phyloP scores from a whole-genome alignment of 192 early-diverging fungal genomes.

The Coemansia sp. region DNA sequence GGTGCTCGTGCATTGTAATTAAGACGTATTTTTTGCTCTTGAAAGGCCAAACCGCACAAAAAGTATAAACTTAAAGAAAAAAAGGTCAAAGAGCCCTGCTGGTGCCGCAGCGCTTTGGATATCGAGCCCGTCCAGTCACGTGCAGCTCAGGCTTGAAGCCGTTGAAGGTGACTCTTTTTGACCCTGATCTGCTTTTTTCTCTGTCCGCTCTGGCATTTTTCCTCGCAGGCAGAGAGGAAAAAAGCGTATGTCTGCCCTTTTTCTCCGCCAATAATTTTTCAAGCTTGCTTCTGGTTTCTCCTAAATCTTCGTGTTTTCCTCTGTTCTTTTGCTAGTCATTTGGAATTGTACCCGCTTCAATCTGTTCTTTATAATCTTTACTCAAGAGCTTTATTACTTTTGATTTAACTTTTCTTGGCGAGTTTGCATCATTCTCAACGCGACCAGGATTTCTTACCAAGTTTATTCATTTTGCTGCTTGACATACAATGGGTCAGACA shows the following conservation, averaged over 20 bases:
- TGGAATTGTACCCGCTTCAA: too few species aligned
- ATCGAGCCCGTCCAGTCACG: not conserved
- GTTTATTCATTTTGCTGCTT: not conserved
- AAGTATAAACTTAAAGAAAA: not conserved
- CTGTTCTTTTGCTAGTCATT: not conserved
- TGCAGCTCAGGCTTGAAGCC: slow-evolving; percentile 6
- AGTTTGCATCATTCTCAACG: not conserved
- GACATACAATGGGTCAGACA: slow-evolving; percentile 86
- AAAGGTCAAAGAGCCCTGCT: not conserved
- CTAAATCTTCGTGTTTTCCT: slow-evolving; percentile 2
- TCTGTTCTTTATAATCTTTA: not conserved
- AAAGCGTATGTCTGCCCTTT: not conserved
- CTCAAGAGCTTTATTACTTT: not conserved
- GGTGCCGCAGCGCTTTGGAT: not conserved
- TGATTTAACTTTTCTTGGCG: not conserved
- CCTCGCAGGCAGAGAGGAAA: not conserved
- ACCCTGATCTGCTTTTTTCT: not conserved
- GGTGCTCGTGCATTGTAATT: slow-evolving; percentile 1
- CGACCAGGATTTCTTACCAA: slow-evolving; percentile 1
- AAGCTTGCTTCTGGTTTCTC: slow-evolving; percentile 3
- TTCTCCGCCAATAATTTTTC: not conserved
- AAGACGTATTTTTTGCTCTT: not conserved
- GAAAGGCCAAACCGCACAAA: not conserved
- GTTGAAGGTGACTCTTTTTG: not conserved
- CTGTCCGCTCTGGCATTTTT: not conserved